A percentile compares a stretch with the other conserved stretches of the same genome.
Conservation (phyloP, 352 stramenopile genomes). For the Pythium sp. region DNA sequence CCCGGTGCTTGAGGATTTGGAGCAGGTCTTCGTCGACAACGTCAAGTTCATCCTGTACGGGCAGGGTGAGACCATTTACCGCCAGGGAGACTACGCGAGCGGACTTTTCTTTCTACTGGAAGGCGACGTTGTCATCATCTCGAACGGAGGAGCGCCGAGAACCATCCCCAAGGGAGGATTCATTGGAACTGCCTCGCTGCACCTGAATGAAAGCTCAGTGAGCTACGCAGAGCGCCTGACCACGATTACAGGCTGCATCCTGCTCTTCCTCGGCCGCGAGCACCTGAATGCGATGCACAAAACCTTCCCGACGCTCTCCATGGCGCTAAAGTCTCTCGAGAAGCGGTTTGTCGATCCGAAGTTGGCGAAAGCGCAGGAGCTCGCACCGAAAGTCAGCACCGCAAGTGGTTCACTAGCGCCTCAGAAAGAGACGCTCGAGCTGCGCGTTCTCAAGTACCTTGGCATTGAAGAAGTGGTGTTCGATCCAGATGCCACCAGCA, state of each 20-base stretch:
- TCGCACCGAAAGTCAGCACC: constrained; percentile 5
- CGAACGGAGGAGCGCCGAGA: constrained; percentile 4
- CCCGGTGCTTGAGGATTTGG: constrained; percentile 24
- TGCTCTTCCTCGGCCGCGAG: constrained; percentile 52
- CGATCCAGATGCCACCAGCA: constrained; percentile 33
- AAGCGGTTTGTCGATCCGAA: constrained; percentile 49
- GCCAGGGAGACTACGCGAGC: constrained; percentile 51
- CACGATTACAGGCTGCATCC: constrained; percentile 51
- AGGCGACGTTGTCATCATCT: constrained; percentile 43
- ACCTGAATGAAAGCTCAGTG: constrained; percentile 49
- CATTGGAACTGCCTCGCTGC: constrained; percentile 45
- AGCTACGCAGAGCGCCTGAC: constrained; percentile 60
- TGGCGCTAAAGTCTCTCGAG: constrained; percentile 58
- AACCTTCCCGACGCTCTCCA: constrained; percentile 55
- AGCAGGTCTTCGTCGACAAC: constrained; percentile 32
- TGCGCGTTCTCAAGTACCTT: constrained; percentile 26
- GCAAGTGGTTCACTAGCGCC: neutral
- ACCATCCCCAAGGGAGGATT: constrained; percentile 42
- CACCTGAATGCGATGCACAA: constrained; percentile 57
- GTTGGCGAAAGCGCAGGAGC: constrained; percentile 29
- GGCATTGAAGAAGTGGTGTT: constrained; percentile 37
- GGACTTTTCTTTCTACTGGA: constrained; percentile 59
- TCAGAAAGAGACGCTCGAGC: constrained; percentile 26
- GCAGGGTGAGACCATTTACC: constrained; percentile 33
- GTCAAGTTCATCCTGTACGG: constrained; percentile 33